A percentile compares a stretch with the other conserved stretches of the same genome.
Evolutionary conservation across 2,329 filamentous ascomycete genomes (phyloP).

Genomic region (Xylaria sp.): DNA sequence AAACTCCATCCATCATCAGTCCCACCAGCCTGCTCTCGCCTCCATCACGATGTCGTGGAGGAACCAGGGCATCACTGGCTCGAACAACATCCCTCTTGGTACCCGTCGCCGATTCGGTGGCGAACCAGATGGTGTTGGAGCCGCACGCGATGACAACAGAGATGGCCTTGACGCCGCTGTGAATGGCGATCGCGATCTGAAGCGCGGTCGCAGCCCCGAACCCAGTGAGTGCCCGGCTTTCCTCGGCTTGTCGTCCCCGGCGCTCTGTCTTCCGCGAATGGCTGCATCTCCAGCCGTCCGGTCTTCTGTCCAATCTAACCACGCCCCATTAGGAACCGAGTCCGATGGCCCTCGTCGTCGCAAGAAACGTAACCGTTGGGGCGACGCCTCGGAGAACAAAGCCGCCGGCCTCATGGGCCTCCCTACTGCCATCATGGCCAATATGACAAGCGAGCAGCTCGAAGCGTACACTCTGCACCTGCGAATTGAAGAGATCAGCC

Average conservation of each 20-base stretch:
- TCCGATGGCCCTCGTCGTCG: slow-evolving; percentile 77
- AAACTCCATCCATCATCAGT: not conserved
- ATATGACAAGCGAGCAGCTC: slow-evolving; percentile 97
- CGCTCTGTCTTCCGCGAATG: not conserved
- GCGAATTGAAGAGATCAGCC: slow-evolving; percentile 97
- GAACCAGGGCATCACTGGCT: slow-evolving; percentile 84
- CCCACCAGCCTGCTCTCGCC: not conserved
- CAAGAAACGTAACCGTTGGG: slow-evolving; percentile 99
- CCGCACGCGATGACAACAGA: slow-evolving; percentile 28
- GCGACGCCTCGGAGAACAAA: slow-evolving; percentile 96
- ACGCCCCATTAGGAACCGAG: slow-evolving; percentile 43
- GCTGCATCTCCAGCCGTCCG: slow-evolving; percentile 7
- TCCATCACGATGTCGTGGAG: slow-evolving; percentile 55
- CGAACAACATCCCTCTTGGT: slow-evolving; percentile 94
- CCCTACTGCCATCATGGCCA: slow-evolving; percentile 90
- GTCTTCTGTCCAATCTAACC: slow-evolving; percentile 6
- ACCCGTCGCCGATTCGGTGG: slow-evolving; percentile 74
- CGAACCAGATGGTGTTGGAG: slow-evolving; percentile 40
- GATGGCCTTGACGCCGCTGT: slow-evolving; percentile 36
- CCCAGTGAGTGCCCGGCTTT: slow-evolving; percentile 52
- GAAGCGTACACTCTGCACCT: slow-evolving; percentile 95
- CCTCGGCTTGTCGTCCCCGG: not conserved
- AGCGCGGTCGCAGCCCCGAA: slow-evolving; percentile 90
- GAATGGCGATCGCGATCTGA: slow-evolving; percentile 48
- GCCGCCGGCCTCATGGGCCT: slow-evolving; percentile 96